A percentile compares a stretch with the other conserved stretches of the same genome.
These are phyloP conservation scores for Kitagawia praeruptora DNA, from an alignment of 129 eudicot species.

Conservation along the genomic window DNA sequence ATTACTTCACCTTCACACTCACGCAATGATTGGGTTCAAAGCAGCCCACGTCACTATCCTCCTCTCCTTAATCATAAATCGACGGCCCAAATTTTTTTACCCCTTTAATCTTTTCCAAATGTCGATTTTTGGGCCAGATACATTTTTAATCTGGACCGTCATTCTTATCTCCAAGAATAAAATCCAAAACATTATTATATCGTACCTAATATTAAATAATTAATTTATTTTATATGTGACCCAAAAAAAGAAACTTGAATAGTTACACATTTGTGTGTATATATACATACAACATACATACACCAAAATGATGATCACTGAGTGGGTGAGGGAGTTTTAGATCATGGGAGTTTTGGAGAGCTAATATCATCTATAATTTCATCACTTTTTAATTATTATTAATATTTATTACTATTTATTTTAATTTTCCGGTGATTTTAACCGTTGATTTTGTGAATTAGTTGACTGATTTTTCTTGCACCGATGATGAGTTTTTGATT, in stretches of 20 bases:
- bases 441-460: not conserved
- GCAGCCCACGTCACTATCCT: not conserved
- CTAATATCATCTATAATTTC: not conserved
- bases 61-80: not conserved
- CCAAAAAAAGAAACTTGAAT: not conserved
- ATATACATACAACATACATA: not conserved
- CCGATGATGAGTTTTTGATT: not conserved
- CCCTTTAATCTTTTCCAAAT: not conserved
- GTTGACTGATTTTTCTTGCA: not conserved
- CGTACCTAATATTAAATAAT: no score
- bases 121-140: not conserved
- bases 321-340: not conserved
- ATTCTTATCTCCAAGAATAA: not conserved
- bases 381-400: not conserved
- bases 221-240: not conserved
- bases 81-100: not conserved
- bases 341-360: not conserved
- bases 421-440: not conserved
- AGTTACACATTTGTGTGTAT: not conserved
- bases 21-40: conserved; percentile 3
- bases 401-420: not conserved
- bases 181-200: not conserved
- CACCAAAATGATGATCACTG: not conserved
- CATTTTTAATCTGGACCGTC: conserved; percentile 2
- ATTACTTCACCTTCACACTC: not conserved